A percentile compares a stretch with the other conserved stretches of the same genome.
Evolutionary conservation across 257 asterid species (phyloP).

Genomic region (Buddleja alternifolia): DNA sequence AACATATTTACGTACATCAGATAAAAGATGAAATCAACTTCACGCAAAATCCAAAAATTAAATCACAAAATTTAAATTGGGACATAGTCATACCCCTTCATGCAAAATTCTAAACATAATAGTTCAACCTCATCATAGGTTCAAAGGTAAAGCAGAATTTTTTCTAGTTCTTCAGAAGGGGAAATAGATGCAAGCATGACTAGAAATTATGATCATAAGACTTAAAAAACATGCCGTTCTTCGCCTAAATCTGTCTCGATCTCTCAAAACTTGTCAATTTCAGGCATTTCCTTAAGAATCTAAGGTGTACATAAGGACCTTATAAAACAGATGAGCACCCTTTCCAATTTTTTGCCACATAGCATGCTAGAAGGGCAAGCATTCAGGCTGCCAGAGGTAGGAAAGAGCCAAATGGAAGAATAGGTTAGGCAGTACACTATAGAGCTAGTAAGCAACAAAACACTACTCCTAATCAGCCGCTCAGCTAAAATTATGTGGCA

Average conservation of each 20-base stretch:
- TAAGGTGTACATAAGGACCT: constrained; percentile 3
- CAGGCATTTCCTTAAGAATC: neutral
- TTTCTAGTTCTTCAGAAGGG: neutral
- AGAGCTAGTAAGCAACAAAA: neutral
- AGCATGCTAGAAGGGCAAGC: neutral
- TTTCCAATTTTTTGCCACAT: neutral
- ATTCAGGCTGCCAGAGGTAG: neutral
- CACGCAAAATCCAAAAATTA: neutral
- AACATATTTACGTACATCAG: neutral
- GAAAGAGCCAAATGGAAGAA: neutral
- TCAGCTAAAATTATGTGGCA: neutral
- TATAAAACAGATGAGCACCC: neutral
- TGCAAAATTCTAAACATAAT: neutral
- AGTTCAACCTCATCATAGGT: neutral
- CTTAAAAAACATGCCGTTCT: neutral
- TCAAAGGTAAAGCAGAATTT: too few relatives aligned
- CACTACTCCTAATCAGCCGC: neutral
- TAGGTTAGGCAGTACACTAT: too few relatives aligned
- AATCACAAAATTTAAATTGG: neutral
- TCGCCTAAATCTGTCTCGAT: neutral
- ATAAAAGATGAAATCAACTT: neutral
- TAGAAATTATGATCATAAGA: neutral
- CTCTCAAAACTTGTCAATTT: neutral
- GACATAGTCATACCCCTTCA: neutral
- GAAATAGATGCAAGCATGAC: neutral